Evolutionary conservation across 1,139 yeast genomes (phyloP).

Genomic region (Lodderomyces theae): DNA sequence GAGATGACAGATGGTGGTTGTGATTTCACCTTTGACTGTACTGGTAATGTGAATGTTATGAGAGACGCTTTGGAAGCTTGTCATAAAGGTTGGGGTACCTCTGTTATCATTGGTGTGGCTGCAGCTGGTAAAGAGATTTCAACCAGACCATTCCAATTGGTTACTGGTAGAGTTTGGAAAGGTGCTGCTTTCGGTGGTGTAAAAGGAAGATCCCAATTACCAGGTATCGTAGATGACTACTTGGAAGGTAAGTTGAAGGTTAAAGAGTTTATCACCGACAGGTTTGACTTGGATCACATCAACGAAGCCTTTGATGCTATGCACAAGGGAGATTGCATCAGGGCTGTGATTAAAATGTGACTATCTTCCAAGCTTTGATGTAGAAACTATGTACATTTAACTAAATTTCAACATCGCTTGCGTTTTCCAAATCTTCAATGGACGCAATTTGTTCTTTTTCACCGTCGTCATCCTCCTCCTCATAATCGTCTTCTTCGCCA

Average conservation of each 20-base stretch:
- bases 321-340: slow-evolving; percentile 90
- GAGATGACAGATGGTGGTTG: slow-evolving; percentile 96
- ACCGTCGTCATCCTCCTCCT: slow-evolving; percentile 20
- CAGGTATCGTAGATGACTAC: slow-evolving; percentile 85
- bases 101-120: slow-evolving; percentile 94
- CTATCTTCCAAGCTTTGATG: slow-evolving; percentile 9
- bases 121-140: slow-evolving; percentile 97
- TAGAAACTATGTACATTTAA: slow-evolving; percentile 1
- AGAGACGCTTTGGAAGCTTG: slow-evolving; percentile 94
- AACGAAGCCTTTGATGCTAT: slow-evolving; percentile 91
- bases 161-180: slow-evolving; percentile 97
- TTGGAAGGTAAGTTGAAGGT: slow-evolving; percentile 81
- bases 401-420: slow-evolving; percentile 31
- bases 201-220: slow-evolving; percentile 95
- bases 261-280: slow-evolving; percentile 92
- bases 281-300: slow-evolving; percentile 72
- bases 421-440: slow-evolving; percentile 15
- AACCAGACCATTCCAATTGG: slow-evolving; percentile 97
- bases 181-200: slow-evolving; percentile 99
- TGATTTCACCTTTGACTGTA: slow-evolving; percentile 95
- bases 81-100: slow-evolving; percentile 98
- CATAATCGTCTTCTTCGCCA: slow-evolving; percentile 24
- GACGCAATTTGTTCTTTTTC: slow-evolving; percentile 18
- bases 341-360: slow-evolving; percentile 72
- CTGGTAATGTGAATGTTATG: slow-evolving; percentile 95